Conservation (phyloP, 768 basidiomycete genomes). For the Coprinopsis sp. region DNA sequence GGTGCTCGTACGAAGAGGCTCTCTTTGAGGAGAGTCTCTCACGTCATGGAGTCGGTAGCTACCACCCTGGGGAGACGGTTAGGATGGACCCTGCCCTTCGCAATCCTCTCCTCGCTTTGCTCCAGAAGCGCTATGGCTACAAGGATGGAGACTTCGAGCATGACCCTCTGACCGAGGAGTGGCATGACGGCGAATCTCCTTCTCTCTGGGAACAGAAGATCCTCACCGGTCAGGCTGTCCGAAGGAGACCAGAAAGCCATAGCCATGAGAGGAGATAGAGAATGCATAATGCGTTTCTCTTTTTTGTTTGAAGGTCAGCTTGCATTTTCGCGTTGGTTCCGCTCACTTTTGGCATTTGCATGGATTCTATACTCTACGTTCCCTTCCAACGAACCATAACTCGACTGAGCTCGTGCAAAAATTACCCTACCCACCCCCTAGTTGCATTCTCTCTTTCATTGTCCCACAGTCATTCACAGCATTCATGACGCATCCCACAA, state of each 20-base stretch:
- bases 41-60: conserved; percentile 75
- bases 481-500: conserved; percentile 17
- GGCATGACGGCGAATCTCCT: conserved; percentile 65
- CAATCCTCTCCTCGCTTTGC: conserved; percentile 69
- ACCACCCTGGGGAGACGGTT: conserved; percentile 78
- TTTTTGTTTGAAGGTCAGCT: too few species aligned
- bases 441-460: background rate
- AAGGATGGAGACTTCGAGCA: conserved; percentile 84
- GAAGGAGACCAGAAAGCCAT: conserved; percentile 30
- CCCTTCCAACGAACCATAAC: too few species aligned
- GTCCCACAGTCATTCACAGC: conserved; percentile 11
- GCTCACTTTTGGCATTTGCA: too few species aligned
- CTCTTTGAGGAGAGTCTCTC: conserved; percentile 83
- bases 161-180: conserved; percentile 56
- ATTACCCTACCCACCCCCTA: conserved; percentile 3
- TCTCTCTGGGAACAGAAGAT: conserved; percentile 58
- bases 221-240: conserved; percentile 29
- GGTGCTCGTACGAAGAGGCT: conserved; percentile 79
- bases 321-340: too few species aligned
- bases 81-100: conserved; percentile 87
- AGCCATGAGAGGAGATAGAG: conserved; percentile 14
- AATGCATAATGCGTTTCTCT: too few species aligned
- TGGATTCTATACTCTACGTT: too few species aligned
- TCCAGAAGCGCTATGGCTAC: conserved; percentile 72
- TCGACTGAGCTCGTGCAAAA: conserved; percentile 5